Evolutionary conservation across 176 grass and related monocot genomes (phyloP), one percentile per base, ranked within the genome.

Genomic region (Phyllostachys edulis): DNA sequence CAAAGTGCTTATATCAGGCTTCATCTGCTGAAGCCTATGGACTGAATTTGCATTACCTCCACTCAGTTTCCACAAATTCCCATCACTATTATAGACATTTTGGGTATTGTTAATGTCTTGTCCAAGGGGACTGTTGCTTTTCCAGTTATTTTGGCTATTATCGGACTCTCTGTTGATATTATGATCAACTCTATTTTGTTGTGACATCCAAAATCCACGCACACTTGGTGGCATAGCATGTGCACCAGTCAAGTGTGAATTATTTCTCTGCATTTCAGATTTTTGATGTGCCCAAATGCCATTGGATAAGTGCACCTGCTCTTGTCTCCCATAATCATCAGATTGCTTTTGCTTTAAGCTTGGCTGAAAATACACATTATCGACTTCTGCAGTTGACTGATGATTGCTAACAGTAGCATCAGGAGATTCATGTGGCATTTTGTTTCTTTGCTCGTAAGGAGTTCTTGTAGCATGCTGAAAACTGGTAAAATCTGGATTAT

Each of bases 121-220:
- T 61, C 71, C 61, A 71, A 84, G 84, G 42, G 76, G 67, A 70
- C 44, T 86, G 67, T 87, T 89, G 29, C 76, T 84, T 67, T 88
- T 92, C 90, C 89, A 98, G 66, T 86, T 89, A 90, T 98, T 93
- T 75, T 86, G 87, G 80, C 81, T 93, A 83, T 88, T 89, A 36
- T 61, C 71, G 15, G 89, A 76, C 74, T 95, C 87, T 86, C 76
- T 91, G 76, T 82, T 78, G 62, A 87, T 38, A 88, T 59, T 93
- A 47, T 86, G 84, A 88, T 85, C 56, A 78, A 73, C 49, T 52
- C 61, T 63, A 67, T 66, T 95, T 84, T 95, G 93, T 61, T 87
- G 91, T 63, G 88, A 79, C 79, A 87, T 87, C 96, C 96, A 95
- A 87, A 88, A 86, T 76, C 83, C 93, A 39, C 82, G 90, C 18